Base-by-base conservation (phyloP, 352 stramenopile species). In the Detonula confervacea region DNA sequence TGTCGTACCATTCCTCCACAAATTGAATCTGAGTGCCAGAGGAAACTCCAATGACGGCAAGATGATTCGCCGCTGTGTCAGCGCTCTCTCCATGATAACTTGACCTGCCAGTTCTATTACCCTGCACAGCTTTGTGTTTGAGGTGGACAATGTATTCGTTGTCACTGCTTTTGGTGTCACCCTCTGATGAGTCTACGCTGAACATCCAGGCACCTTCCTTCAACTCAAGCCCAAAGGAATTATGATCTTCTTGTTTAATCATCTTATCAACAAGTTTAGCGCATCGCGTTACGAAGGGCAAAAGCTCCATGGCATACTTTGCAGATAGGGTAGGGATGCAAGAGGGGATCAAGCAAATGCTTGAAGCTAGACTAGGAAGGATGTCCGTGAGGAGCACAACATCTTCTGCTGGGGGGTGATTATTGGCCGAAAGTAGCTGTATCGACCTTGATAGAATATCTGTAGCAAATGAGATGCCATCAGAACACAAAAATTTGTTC, bases 291-390 rank as follows among this genome's bases (percentile, higher is more conserved):
- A 93, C 47, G 68, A 87, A 42, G 37, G 87, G 84, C 52, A 94
- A 52, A 8, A 93, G 51, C 46, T 81, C 67, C 37, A 91, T 78
- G 44, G 86, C 86, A 79, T 81, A 90, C 57, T 87, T 80, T 27
- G 79, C 44, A 29, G 89, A 93, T 39, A 94, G 64, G 56, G 83
- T 80, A 27, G 89, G 89, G 74, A 94, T 89, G 8, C 75, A 91
- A 12, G 81, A 80, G 37, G 87, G 87, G 42, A 92, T 75, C 30
- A 93, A 73, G 56, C 80, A 91, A 55, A 94, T 71, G 16, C 69
- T 72, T 33, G 84, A 81, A 33, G 80, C 83, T n/a, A 94, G 42
- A 56, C 79, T 83, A 14, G 87, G 81, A n/a, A 93, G 66, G 66
- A 90, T 70, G 27, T 64, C 59, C 24, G 72, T 68, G 5, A 83